Base-by-base conservation (phyloP, 1,139 yeast species). In the Candida labiduridarum region DNA sequence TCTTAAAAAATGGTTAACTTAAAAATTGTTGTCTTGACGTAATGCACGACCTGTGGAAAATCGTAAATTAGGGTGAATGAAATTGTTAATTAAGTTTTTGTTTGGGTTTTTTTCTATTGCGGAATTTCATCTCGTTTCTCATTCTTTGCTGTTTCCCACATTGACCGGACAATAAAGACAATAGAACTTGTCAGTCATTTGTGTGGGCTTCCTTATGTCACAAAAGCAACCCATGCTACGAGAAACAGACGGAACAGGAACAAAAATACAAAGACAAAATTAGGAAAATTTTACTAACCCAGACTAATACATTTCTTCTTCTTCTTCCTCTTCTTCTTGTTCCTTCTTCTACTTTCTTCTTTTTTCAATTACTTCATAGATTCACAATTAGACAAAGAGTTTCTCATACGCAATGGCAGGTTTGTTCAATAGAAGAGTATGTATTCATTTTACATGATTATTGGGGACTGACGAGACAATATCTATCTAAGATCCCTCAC, bases 351-450 rank as follows among this genome's bases (percentile, higher is more conserved):
- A 15, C 6, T 40, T 40, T 27, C 25, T 29, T 40, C 27, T 39
- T 39, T 22, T 39, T 10, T 18, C 18, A 15, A 15, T 10, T 15
- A 10, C 19, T 10, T 15, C 16, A n/a, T 35, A 15, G 11, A 18
- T 35, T 10, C 7, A 14, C 7, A 30, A n/a, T n/a, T 33, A 33
- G 16, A 15, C 9, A 4, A 36, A 19, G 40, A 36, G 9, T n/a
- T n/a, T 5, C 7, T 7, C 15, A 10, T 14, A 18, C 18, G 9
- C 36, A 35, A 47, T 50, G 52, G 49, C 44, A 29, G 54, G 55
- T 7, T 46, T 53, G 45, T 53, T 53, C 41, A 50, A 50, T 38
- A 52, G 50, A 49, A 52, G 54, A 44, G 56, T 52, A 53, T 50
- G 56, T 53, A n/a, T 40, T 22, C 7, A 22, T 7, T 22, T 22